Percentiles rank a stretch among this genome's conserved stretches.
These are phyloP conservation scores for Coemansia sp. DNA, from an alignment of 192 early-diverging fungal species.

Conservation along the genomic window DNA sequence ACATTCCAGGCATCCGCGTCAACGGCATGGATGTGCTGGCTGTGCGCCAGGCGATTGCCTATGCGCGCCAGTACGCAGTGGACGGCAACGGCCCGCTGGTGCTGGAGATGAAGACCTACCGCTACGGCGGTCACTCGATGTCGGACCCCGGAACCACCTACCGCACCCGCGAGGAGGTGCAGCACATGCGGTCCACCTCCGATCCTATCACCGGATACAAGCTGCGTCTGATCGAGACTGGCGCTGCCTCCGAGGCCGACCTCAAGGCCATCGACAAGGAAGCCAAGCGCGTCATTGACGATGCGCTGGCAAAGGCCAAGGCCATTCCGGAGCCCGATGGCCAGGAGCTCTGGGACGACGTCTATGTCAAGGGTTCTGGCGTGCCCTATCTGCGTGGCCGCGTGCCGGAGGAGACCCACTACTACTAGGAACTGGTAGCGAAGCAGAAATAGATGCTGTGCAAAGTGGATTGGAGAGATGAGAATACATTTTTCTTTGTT, in stretches of 20 bases:
- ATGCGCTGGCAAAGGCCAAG: constrained; percentile 82
- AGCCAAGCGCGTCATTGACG: constrained; percentile 81
- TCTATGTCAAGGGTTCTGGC: constrained; percentile 81
- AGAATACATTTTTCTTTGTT: no score
- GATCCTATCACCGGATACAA: constrained; percentile 94
- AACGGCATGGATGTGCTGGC: constrained; percentile 96
- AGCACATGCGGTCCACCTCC: constrained; percentile 93
- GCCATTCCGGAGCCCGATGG: constrained; percentile 70
- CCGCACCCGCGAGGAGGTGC: constrained; percentile 98
- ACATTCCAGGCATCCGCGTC: constrained; percentile 91
- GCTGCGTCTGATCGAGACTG: constrained; percentile 73
- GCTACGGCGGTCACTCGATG: constrained; percentile 99
- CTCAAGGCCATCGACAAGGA: constrained; percentile 95
- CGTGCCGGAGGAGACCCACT: constrained; percentile 77
- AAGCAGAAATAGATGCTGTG: no score
- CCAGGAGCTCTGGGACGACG: constrained; percentile 73
- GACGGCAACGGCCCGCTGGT: constrained; percentile 87
- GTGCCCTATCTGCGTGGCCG: constrained; percentile 75
- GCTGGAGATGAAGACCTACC: constrained; percentile 96
- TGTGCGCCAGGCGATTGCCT: constrained; percentile 79
- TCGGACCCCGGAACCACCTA: constrained; percentile 99
- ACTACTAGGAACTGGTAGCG: constrained; percentile 29
- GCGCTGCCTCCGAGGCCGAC: constrained; percentile 77
- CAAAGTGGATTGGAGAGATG: no score
- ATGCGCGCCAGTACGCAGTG: constrained; percentile 82